A percentile compares a stretch with the other conserved stretches of the same genome.
These are phyloP conservation scores for Ceratobasidium sp. DNA, from an alignment of 1,284 basidiomycete genomes.

Conservation along the genomic window DNA sequence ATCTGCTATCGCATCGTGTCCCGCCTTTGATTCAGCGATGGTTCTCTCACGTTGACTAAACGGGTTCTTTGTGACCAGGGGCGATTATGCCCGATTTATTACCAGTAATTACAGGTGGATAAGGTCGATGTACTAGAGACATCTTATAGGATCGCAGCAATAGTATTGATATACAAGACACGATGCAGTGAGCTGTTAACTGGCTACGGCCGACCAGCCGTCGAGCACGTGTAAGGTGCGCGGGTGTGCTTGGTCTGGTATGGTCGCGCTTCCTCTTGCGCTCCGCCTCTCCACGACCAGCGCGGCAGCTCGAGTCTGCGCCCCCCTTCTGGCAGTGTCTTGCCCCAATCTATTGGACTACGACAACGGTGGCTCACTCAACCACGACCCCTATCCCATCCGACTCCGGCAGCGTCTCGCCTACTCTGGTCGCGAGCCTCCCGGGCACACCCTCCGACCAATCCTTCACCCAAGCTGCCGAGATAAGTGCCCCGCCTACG, in stretches of 20 bases:
- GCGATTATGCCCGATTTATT: constrained; percentile 22
- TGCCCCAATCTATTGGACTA: not conserved
- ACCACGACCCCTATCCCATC: constrained; percentile 37
- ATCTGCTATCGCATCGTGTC: constrained; percentile 4
- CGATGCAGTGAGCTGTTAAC: not conserved
- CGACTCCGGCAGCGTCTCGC: constrained; percentile 43
- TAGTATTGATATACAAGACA: not conserved
- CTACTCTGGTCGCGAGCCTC: constrained; percentile 42
- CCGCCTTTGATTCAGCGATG: constrained; percentile 10
- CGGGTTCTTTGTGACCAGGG: not conserved
- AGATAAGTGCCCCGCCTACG: constrained; percentile 13
- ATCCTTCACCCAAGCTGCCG: constrained; percentile 10
- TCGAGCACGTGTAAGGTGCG: constrained; percentile 44
- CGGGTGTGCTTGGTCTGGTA: constrained; percentile 35
- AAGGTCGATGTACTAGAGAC: not conserved
- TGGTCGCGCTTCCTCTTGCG: constrained; percentile 21
- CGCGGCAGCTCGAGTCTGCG: not conserved
- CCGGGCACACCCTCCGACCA: constrained; percentile 38
- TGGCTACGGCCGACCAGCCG: constrained; percentile 16
- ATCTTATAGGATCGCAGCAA: not conserved
- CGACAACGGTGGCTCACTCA: constrained; percentile 42
- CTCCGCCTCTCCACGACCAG: constrained; percentile 23
- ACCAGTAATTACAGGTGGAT: constrained; percentile 7
- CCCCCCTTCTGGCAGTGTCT: not conserved
- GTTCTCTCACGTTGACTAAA: not conserved